Evolutionary conservation across 257 asterid species (phyloP).

Genomic region (Rehmannia glutinosa): DNA sequence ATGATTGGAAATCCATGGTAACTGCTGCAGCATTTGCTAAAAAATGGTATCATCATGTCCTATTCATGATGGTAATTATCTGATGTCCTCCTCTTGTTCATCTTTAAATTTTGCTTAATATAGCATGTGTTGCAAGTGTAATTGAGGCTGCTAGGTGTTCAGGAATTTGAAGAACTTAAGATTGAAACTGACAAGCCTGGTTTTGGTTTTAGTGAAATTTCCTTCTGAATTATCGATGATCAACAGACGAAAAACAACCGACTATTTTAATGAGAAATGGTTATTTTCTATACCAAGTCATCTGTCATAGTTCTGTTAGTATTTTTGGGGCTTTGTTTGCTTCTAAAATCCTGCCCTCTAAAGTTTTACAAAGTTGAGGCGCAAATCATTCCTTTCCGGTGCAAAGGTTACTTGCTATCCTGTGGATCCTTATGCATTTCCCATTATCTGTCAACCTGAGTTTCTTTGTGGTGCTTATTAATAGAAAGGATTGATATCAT

Average conservation of each 20-base stretch:
- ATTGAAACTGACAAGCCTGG: neutral
- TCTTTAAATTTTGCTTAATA: neutral
- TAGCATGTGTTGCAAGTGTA: neutral
- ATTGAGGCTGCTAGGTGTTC: neutral
- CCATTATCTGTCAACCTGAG: neutral
- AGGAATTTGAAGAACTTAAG: constrained; percentile 3
- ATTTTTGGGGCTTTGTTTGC: neutral
- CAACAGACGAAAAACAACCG: neutral
- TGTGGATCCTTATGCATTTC: neutral
- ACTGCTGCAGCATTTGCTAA: neutral
- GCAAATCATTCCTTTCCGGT: too few species aligned
- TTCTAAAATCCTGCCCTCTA: neutral
- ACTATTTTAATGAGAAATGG: neutral
- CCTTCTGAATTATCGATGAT: neutral
- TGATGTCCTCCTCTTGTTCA: neutral
- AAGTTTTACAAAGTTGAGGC: neutral
- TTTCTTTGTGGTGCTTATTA: neutral
- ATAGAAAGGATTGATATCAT: constrained; percentile 8
- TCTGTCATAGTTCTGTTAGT: neutral
- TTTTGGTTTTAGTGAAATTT: neutral
- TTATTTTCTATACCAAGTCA: neutral
- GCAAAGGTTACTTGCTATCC: neutral
- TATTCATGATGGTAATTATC: neutral
- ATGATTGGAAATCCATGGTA: neutral
- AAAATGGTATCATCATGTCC: neutral